phyloP scores from a whole-genome alignment of 257 asterid species.

The Solanum tarapatanum region DNA sequence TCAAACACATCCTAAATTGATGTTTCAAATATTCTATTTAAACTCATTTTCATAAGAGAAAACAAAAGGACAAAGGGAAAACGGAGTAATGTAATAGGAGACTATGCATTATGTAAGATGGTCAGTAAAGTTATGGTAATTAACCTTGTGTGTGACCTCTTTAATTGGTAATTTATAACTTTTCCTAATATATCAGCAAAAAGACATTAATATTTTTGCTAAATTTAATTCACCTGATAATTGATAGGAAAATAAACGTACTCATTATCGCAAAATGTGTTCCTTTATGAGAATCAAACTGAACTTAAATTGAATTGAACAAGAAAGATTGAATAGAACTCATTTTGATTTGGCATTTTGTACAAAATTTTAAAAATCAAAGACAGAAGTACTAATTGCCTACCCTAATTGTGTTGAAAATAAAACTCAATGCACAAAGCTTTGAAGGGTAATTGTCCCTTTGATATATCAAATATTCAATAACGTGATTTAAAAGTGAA shows the following conservation, averaged over 20 bases:
- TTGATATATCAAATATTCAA: background rate
- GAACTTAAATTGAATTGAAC: background rate
- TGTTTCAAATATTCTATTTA: too few relatives aligned
- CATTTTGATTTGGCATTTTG: too few relatives aligned
- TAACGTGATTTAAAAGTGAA: background rate
- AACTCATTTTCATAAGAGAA: too few relatives aligned
- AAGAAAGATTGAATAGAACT: too few relatives aligned
- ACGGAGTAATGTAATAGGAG: background rate
- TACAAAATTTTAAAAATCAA: too few relatives aligned
- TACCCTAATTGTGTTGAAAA: background rate
- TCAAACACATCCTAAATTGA: too few relatives aligned
- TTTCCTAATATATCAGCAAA: too few relatives aligned
- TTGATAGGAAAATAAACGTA: background rate
- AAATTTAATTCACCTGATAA: background rate
- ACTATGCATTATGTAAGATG: background rate
- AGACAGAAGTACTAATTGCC: background rate
- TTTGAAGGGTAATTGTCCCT: background rate
- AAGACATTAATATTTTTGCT: background rate
- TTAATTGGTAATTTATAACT: too few relatives aligned
- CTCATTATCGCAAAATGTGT: background rate
- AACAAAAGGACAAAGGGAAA: background rate
- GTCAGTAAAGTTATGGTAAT: too few relatives aligned
- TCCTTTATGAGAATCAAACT: background rate
- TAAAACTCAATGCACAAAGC: background rate
- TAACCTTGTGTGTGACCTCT: background rate